Evolutionary conservation across 1,284 basidiomycete species (phyloP).

Genomic region (Malassezia vespertilionis): DNA sequence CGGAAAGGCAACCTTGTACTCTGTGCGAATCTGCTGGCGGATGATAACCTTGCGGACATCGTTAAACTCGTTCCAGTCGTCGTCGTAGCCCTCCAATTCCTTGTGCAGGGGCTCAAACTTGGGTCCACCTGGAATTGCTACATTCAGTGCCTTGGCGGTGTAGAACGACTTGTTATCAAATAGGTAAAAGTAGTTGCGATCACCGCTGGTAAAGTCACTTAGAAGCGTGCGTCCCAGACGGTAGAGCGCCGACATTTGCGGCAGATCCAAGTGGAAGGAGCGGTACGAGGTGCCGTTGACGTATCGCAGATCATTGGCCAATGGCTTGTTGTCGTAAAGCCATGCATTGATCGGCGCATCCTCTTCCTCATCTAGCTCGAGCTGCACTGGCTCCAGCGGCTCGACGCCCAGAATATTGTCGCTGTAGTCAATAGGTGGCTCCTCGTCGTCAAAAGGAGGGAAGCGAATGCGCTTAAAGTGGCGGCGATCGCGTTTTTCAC

Average conservation of each 20-base stretch:
- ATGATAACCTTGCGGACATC: slow-evolving; percentile 99
- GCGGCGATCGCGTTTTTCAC: slow-evolving; percentile 94
- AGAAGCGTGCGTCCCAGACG: slow-evolving; percentile 84
- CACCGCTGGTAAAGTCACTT: slow-evolving; percentile 80
- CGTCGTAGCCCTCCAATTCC: slow-evolving; percentile 93
- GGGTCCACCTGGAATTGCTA: slow-evolving; percentile 95
- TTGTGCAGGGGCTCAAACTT: slow-evolving; percentile 63
- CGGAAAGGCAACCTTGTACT: slow-evolving; percentile 98
- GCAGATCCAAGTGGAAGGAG: slow-evolving; percentile 81
- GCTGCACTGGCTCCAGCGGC: slow-evolving; percentile 91
- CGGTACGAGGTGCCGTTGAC: slow-evolving; percentile 90
- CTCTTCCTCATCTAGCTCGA: slow-evolving; percentile 88
- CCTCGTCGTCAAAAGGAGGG: slow-evolving; percentile 98
- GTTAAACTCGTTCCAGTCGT: slow-evolving; percentile 99
- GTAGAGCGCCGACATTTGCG: slow-evolving; percentile 92
- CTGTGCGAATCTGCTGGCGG: slow-evolving; percentile 92
- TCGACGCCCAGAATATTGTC: slow-evolving; percentile 98
- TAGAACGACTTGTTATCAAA: slow-evolving; percentile 98
- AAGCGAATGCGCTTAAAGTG: slow-evolving; percentile 99
- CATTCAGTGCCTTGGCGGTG: slow-evolving; percentile 85
- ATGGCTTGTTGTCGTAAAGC: slow-evolving; percentile 96
- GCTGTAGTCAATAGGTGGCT: slow-evolving; percentile 53
- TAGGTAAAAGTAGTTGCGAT: slow-evolving; percentile 65
- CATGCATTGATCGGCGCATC: slow-evolving; percentile 90
- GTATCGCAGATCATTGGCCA: slow-evolving; percentile 63